Percentiles rank a stretch among this genome's conserved stretches.
phyloP scores from a whole-genome alignment of 75 land plant genomes.

The Larix kaempferi region DNA sequence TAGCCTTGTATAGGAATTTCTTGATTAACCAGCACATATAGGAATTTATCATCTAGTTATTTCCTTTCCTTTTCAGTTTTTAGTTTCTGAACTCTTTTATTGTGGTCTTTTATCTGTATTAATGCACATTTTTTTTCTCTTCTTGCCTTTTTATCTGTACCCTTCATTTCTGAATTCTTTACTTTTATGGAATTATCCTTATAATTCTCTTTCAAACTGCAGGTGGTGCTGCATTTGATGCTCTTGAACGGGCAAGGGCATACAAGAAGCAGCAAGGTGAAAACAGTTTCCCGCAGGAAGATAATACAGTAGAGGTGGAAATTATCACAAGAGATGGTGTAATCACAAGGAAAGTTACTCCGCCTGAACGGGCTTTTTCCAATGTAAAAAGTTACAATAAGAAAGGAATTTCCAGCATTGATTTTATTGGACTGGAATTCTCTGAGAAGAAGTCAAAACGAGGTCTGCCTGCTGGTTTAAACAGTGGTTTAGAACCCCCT shows the following conservation, averaged over 20 bases:
- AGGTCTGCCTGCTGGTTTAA: slow-evolving; percentile 61
- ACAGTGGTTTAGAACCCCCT: slow-evolving; percentile 37
- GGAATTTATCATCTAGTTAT: too few relatives aligned
- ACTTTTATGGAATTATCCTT: neutral
- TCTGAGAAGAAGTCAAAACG: slow-evolving; percentile 67
- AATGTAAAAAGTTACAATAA: slow-evolving; percentile 23
- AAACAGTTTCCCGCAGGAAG: neutral
- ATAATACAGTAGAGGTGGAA: slow-evolving; percentile 30
- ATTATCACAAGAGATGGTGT: slow-evolving; percentile 38
- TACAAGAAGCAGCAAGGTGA: neutral
- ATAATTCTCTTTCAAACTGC: neutral
- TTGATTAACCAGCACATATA: too few relatives aligned
- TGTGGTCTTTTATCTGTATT: too few relatives aligned
- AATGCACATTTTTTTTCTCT: too few relatives aligned
- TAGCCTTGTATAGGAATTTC: too few relatives aligned
- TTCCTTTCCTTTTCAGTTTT: too few relatives aligned
- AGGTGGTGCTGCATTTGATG: neutral
- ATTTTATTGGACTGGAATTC: slow-evolving; percentile 75
- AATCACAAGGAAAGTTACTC: slow-evolving; percentile 19
- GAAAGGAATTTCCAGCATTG: slow-evolving; percentile 50
- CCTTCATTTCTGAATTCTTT: neutral
- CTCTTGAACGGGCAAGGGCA: neutral
- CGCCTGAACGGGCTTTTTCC: slow-evolving; percentile 16
- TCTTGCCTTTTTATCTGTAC: too few relatives aligned
- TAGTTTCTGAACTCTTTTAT: too few relatives aligned